These are phyloP conservation scores for Termitomyces eurrhizus DNA, from an alignment of 768 basidiomycete species.

Conservation along the genomic window DNA sequence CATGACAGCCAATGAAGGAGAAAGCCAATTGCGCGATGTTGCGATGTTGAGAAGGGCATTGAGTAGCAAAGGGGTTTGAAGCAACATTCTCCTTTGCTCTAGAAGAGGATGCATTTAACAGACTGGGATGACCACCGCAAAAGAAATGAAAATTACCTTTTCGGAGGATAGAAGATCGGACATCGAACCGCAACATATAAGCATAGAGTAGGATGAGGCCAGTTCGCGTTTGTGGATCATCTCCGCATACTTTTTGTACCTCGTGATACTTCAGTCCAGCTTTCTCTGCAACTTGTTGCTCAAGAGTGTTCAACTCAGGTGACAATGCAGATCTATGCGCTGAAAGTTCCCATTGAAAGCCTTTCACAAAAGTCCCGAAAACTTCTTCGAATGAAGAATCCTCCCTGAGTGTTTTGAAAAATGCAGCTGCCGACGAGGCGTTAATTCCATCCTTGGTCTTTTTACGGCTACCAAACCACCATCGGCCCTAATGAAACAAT, in stretches of 20 bases:
- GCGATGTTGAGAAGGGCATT: constrained; percentile 81
- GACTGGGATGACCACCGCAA: background rate
- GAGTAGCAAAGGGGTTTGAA: constrained; percentile 69
- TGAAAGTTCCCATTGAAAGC: constrained; percentile 56
- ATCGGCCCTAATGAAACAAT: constrained; percentile 55
- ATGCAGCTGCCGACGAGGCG: constrained; percentile 73
- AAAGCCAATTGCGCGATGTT: constrained; percentile 85
- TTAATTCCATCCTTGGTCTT: constrained; percentile 92
- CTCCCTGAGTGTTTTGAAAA: constrained; percentile 87
- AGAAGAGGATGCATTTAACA: background rate
- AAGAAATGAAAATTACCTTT: constrained; percentile 47
- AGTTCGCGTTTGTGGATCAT: constrained; percentile 36
- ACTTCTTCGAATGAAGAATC: constrained; percentile 71
- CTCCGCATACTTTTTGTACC: constrained; percentile 38
- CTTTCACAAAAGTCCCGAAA: constrained; percentile 63
- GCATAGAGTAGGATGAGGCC: constrained; percentile 80
- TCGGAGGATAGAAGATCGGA: constrained; percentile 49
- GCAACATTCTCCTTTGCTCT: constrained; percentile 73
- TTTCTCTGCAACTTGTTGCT: constrained; percentile 44
- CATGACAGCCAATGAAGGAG: constrained; percentile 74
- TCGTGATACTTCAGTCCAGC: constrained; percentile 54
- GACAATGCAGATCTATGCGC: constrained; percentile 23
- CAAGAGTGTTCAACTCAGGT: constrained; percentile 45
- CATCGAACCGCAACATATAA: constrained; percentile 71
- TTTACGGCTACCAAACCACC: constrained; percentile 94